phyloP scores from a whole-genome alignment of 1,284 basidiomycete genomes.

The Filobasidium uniguttulatum region DNA sequence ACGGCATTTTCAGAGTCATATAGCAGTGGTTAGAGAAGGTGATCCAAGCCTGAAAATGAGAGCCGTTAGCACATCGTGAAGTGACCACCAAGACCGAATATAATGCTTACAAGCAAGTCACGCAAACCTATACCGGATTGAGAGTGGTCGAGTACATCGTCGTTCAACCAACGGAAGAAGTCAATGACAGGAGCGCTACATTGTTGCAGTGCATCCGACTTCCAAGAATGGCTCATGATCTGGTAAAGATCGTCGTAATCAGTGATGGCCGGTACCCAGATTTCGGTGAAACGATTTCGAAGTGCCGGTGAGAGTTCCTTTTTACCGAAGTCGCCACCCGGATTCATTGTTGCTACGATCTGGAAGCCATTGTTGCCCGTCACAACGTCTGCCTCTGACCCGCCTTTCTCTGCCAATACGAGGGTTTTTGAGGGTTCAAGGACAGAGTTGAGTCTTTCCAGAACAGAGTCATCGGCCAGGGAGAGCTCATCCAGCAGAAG shows the following conservation, averaged over 20 bases:
- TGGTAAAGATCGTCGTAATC: constrained; percentile 59
- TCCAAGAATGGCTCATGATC: constrained; percentile 67
- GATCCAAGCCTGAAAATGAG: constrained; percentile 66
- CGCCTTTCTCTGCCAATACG: constrained; percentile 85
- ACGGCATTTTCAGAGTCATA: constrained; percentile 31
- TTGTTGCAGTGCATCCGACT: constrained; percentile 42
- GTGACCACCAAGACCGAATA: not conserved
- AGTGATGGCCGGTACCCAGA: constrained; percentile 89
- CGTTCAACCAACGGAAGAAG: constrained; percentile 69
- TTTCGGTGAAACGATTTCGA: constrained; percentile 96
- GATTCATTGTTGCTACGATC: constrained; percentile 97
- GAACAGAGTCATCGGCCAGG: constrained; percentile 92
- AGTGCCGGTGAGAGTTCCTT: constrained; percentile 96
- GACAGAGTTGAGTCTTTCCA: constrained; percentile 94
- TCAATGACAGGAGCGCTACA: constrained; percentile 59
- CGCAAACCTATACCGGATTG: constrained; percentile 55
- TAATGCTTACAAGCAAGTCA: constrained; percentile 63
- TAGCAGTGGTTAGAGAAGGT: constrained; percentile 63
- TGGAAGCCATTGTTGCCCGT: constrained; percentile 60
- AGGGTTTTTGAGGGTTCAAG: constrained; percentile 80
- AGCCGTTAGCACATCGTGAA: constrained; percentile 13
- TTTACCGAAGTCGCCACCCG: constrained; percentile 97
- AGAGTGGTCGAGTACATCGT: constrained; percentile 51
- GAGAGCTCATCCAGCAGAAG: constrained; percentile 96
- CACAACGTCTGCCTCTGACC: constrained; percentile 56